phyloP scores from a whole-genome alignment of 305 asterid species.

The Plantago lanceolata region DNA sequence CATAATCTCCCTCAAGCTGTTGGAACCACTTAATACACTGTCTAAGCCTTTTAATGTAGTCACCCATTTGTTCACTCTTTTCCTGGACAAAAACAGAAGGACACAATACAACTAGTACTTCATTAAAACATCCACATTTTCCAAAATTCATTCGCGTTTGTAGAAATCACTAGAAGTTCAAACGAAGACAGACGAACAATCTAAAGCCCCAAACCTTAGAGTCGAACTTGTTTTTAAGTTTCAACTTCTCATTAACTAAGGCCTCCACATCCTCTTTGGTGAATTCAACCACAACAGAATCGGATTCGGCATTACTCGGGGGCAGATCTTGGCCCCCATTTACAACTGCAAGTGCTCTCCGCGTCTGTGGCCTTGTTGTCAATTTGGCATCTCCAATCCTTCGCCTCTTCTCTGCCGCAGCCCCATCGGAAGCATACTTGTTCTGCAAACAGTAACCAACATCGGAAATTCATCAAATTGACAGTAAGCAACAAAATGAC shows the following conservation, averaged over 20 bases:
- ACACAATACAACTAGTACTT: constrained; percentile 4
- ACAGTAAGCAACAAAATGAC: neutral
- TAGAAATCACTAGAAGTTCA: neutral
- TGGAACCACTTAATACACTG: constrained; percentile 82
- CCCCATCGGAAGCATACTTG: constrained; percentile 46
- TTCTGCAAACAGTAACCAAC: constrained; percentile 42
- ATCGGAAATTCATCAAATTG: neutral
- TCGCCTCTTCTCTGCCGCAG: constrained; percentile 62
- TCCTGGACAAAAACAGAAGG: constrained; percentile 41
- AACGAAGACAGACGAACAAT: too few relatives aligned
- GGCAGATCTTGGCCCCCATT: constrained; percentile 76
- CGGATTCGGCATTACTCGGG: constrained; percentile 62
- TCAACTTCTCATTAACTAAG: constrained; percentile 64
- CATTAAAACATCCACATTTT: neutral
- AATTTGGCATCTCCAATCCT: constrained; percentile 52
- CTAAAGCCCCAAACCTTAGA: constrained; percentile 56
- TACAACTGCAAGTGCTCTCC: constrained; percentile 72
- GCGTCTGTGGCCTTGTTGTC: constrained; percentile 34
- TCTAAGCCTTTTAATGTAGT: constrained; percentile 64
- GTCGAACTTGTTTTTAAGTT: constrained; percentile 56
- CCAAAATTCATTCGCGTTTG: neutral
- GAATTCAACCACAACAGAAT: constrained; percentile 53
- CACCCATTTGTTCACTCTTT: constrained; percentile 66
- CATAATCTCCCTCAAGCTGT: constrained; percentile 63
- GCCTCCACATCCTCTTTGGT: constrained; percentile 70